A percentile compares a stretch with the other conserved stretches of the same genome.
phyloP scores from a whole-genome alignment of 768 basidiomycete genomes.

The Lepiota venenata region DNA sequence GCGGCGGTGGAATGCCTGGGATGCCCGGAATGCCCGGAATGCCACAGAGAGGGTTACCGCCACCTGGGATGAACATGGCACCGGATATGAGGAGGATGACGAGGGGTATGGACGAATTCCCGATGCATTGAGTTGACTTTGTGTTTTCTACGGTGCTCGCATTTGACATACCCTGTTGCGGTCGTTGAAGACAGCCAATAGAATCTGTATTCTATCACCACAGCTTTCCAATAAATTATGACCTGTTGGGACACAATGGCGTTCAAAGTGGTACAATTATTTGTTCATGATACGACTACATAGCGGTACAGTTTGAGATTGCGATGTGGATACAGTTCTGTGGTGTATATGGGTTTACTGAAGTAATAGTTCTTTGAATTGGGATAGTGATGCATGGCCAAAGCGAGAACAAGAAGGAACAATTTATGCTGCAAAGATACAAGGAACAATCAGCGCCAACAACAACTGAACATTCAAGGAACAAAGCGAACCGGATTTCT shows the following conservation, averaged over 20 bases:
- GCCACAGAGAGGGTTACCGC: conserved; percentile 13
- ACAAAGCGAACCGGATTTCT: conserved; percentile 9
- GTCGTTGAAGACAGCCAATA: too few species aligned
- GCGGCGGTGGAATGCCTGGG: conserved; percentile 19
- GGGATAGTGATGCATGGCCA: neutral
- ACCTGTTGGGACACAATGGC: too few species aligned
- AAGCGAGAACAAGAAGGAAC: neutral
- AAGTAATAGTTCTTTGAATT: neutral
- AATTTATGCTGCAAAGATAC: neutral
- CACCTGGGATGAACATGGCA: conserved; percentile 20
- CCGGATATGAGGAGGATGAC: conserved; percentile 25
- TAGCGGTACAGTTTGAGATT: neutral
- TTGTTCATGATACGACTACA: neutral
- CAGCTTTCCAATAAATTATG: too few species aligned
- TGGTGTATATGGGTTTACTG: conserved; percentile 6
- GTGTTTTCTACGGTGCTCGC: too few species aligned
- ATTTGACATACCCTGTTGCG: too few species aligned
- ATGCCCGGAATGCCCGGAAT: conserved; percentile 25
- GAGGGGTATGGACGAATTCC: conserved; percentile 28
- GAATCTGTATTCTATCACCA: too few species aligned
- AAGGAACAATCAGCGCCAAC: neutral
- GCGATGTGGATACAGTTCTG: neutral
- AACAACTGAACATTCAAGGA: neutral
- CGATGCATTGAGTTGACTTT: conserved; percentile 19
- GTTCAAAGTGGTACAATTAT: too few species aligned